phyloP scores from a whole-genome alignment of 352 stramenopile species.

The Pythium chondricola region DNA sequence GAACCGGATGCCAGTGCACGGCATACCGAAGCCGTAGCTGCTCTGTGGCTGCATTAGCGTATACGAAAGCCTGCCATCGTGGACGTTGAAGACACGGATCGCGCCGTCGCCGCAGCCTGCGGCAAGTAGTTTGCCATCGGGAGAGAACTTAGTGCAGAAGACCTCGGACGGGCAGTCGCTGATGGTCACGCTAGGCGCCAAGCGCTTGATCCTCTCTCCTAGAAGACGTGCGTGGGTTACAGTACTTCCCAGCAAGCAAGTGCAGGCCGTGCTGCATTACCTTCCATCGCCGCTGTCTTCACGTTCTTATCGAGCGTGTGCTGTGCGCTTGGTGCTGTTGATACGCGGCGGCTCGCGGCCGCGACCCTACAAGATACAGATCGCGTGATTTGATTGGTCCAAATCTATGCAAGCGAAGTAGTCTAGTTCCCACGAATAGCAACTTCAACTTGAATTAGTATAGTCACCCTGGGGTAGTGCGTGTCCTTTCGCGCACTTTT shows the following conservation, averaged over 20 bases:
- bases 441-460: too few species aligned
- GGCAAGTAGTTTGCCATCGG: slow-evolving; percentile 76
- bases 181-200: slow-evolving; percentile 78
- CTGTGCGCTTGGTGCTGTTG: background rate
- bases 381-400: too few species aligned
- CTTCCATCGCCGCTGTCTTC: slow-evolving; percentile 3
- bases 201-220: slow-evolving; percentile 45
- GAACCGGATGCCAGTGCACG: slow-evolving; percentile 81
- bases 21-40: slow-evolving; percentile 70
- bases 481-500: too few species aligned
- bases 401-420: too few species aligned
- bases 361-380: slow-evolving; percentile 5
- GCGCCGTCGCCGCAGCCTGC: slow-evolving; percentile 82
- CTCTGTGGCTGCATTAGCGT: slow-evolving; percentile 71
- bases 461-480: too few species aligned
- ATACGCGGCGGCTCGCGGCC: too few species aligned
- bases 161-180: slow-evolving; percentile 85
- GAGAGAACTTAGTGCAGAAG: slow-evolving; percentile 84
- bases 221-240: background rate
- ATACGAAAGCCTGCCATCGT: slow-evolving; percentile 75
- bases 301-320: background rate
- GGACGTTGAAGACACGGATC: slow-evolving; percentile 80
- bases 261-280: too few species aligned
- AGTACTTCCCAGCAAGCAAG: background rate
- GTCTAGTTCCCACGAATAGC: too few species aligned